A percentile compares a stretch with the other conserved stretches of the same genome.
Evolutionary conservation across 345 rosid genomes (phyloP).

Genomic region (Acer saccharum): DNA sequence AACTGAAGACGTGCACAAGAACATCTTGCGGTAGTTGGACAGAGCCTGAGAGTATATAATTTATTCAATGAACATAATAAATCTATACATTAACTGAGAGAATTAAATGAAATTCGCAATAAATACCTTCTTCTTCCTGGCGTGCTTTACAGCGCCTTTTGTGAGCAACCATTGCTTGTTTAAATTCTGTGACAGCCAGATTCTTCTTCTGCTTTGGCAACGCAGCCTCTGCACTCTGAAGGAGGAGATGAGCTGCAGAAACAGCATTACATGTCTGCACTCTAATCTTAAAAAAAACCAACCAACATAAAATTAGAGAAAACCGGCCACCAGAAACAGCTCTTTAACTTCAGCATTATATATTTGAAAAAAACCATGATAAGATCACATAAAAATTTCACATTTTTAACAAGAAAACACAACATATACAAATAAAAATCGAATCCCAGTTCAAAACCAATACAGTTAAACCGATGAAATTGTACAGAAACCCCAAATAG

Average conservation of each 20-base stretch:
- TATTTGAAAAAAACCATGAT: neutral
- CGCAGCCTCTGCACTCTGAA: slow-evolving; percentile 64
- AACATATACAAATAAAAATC: no score
- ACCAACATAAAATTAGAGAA: neutral
- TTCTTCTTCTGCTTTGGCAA: slow-evolving; percentile 88
- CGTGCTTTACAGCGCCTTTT: slow-evolving; percentile 58
- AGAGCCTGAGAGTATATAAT: slow-evolving; percentile 39
- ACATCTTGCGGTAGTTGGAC: slow-evolving; percentile 72
- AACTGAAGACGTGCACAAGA: slow-evolving; percentile 62
- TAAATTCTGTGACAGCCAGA: slow-evolving; percentile 64
- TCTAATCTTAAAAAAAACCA: slow-evolving; percentile 31
- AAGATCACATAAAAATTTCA: neutral
- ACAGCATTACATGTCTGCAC: slow-evolving; percentile 61
- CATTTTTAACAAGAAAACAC: neutral
- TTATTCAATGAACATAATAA: neutral
- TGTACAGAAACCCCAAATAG: neutral
- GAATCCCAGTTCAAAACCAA: neutral
- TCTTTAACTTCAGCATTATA: slow-evolving; percentile 58
- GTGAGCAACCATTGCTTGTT: slow-evolving; percentile 72
- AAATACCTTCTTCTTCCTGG: slow-evolving; percentile 43
- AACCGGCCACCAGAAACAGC: slow-evolving; percentile 63
- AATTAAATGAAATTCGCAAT: no score
- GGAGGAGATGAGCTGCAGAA: slow-evolving; percentile 67
- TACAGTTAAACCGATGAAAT: neutral
- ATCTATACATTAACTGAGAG: neutral